Evolutionary conservation across 805 yeast genomes (phyloP).

Genomic region (Cyberlindnera euphorbiae): DNA sequence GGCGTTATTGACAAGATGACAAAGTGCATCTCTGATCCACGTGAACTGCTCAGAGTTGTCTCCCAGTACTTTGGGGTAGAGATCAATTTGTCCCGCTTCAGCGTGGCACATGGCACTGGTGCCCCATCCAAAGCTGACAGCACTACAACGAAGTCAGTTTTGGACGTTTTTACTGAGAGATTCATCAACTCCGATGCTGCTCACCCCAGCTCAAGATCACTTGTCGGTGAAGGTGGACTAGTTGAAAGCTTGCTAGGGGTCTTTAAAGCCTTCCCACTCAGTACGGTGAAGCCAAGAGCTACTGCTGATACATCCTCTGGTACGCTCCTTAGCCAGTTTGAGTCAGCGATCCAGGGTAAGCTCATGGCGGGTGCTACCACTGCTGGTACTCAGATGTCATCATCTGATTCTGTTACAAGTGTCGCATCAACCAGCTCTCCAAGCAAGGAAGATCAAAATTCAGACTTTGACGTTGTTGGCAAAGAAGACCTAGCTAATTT

Average conservation of each 20-base stretch:
- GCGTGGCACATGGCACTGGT: background rate
- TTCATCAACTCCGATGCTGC: constrained; percentile 2
- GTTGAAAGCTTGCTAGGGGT: constrained; percentile 9
- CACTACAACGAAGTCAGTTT: background rate
- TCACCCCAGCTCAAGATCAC: too few relatives aligned
- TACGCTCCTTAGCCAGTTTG: too few relatives aligned
- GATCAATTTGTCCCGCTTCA: constrained; percentile 6
- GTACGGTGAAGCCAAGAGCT: too few relatives aligned
- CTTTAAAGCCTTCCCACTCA: constrained; percentile 4
- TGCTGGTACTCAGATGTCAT: background rate
- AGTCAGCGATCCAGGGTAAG: too few relatives aligned
- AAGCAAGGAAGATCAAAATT: constrained; percentile 5
- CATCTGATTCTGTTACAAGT: constrained; percentile 1
- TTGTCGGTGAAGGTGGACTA: too few relatives aligned
- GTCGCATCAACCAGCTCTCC: background rate
- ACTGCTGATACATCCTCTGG: too few relatives aligned
- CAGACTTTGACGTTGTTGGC: constrained; percentile 45
- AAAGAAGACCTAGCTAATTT: constrained; percentile 23
- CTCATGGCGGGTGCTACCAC: too few relatives aligned
- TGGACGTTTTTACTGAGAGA: constrained; percentile 11
- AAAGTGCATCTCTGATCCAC: constrained; percentile 6
- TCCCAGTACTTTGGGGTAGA: constrained; percentile 6
- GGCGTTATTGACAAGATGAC: constrained; percentile 26
- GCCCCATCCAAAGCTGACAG: too few relatives aligned
- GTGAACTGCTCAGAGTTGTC: constrained; percentile 3